Evolutionary conservation across 352 stramenopile genomes (phyloP).

Genomic region (Pythium plurisporium): DNA sequence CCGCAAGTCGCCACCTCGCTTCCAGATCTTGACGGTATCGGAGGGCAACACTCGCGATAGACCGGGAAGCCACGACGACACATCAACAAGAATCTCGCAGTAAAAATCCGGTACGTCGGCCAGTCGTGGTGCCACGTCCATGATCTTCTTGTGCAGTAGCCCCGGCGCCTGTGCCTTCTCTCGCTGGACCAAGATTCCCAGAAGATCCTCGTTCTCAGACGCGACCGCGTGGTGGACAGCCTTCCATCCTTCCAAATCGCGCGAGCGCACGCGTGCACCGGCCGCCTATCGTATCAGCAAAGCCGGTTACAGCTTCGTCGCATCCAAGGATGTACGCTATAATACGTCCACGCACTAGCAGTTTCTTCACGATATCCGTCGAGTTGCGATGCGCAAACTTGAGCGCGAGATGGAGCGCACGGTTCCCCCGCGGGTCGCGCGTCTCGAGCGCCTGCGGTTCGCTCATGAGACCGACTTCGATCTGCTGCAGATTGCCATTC

Average conservation of each 20-base stretch:
- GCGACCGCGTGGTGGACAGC: slow-evolving; percentile 58
- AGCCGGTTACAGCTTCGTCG: too few species aligned
- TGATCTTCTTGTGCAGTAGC: slow-evolving; percentile 49
- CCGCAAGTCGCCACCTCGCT: slow-evolving; percentile 48
- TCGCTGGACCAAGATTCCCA: slow-evolving; percentile 44
- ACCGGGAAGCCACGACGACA: slow-evolving; percentile 69
- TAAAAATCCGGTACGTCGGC: slow-evolving; percentile 56
- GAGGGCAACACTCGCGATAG: slow-evolving; percentile 65
- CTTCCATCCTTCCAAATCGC: slow-evolving; percentile 58
- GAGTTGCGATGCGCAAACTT: slow-evolving; percentile 66
- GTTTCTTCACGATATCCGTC: slow-evolving; percentile 41
- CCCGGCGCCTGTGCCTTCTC: slow-evolving; percentile 59
- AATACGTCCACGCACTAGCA: slow-evolving; percentile 62
- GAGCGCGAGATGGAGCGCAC: slow-evolving; percentile 56
- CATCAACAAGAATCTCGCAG: slow-evolving; percentile 56
- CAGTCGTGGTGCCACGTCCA: slow-evolving; percentile 38
- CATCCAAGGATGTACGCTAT: too few species aligned
- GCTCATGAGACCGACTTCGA: slow-evolving; percentile 28
- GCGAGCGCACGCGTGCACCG: slow-evolving; percentile 56
- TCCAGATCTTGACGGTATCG: slow-evolving; percentile 76
- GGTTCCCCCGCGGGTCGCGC: slow-evolving; percentile 51
- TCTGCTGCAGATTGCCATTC: slow-evolving; percentile 61
- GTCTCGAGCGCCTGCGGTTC: slow-evolving; percentile 38
- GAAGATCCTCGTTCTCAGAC: slow-evolving; percentile 53
- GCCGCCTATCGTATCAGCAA: too few species aligned